Percentiles rank a stretch among this genome's conserved stretches.
phyloP scores from a whole-genome alignment of 352 stramenopile species.

The Aphanomyces euteiches region DNA sequence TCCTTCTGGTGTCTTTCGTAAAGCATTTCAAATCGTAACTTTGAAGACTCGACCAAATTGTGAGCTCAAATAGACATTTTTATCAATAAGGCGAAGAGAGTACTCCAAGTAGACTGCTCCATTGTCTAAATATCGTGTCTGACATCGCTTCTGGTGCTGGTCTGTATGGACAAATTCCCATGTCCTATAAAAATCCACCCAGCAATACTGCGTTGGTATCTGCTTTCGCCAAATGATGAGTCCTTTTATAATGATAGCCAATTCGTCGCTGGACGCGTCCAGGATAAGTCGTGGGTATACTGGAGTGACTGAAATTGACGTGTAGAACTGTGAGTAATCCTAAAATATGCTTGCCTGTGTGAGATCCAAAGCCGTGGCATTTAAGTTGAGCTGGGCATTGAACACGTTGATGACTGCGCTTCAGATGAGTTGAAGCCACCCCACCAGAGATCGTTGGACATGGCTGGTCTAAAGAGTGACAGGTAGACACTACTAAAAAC shows the following conservation, averaged over 20 bases:
- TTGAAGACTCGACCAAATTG: not conserved
- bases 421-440: not conserved
- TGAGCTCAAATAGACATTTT: not conserved
- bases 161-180: slow-evolving; percentile 21
- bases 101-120: slow-evolving; percentile 8
- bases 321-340: slow-evolving; percentile 7
- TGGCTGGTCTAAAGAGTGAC: not conserved
- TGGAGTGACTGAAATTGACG: not conserved
- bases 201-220: slow-evolving; percentile 21
- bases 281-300: not conserved
- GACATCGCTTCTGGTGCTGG: slow-evolving; percentile 1
- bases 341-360: not conserved
- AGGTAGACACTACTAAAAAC: not conserved
- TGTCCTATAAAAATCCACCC: slow-evolving; percentile 15
- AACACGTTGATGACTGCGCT: slow-evolving; percentile 24
- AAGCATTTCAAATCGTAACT: not conserved
- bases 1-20: not conserved
- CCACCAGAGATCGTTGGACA: slow-evolving; percentile 26
- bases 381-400: not conserved
- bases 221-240: not conserved
- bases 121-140: not conserved
- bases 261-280: not conserved
- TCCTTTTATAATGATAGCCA: not conserved
- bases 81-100: not conserved
- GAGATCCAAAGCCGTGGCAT: not conserved